phyloP scores from a whole-genome alignment of 257 asterid genomes.

The Vinca minor region DNA sequence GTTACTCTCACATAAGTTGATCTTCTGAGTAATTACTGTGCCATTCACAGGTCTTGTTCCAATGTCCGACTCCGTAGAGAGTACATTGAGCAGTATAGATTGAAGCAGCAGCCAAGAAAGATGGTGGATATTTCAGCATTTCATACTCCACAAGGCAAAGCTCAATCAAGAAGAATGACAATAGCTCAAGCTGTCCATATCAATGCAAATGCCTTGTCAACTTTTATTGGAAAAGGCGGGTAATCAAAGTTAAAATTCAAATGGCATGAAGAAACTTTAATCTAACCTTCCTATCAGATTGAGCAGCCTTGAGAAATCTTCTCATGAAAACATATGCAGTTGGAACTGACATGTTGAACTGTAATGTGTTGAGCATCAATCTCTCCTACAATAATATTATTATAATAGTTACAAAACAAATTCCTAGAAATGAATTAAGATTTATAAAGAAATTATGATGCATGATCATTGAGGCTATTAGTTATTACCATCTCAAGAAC shows the following conservation, averaged over 20 bases:
- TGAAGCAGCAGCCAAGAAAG: constrained; percentile 71
- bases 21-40: constrained; percentile 65
- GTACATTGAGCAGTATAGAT: constrained; percentile 67
- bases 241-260: too few species aligned
- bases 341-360: constrained; percentile 82
- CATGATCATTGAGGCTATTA: background rate
- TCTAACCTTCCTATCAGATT: constrained; percentile 66
- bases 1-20: constrained; percentile 70
- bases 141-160: constrained; percentile 82
- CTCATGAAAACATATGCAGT: constrained; percentile 79
- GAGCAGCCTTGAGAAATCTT: constrained; percentile 89
- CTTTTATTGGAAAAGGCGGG: too few species aligned
- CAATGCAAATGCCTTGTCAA: too few species aligned
- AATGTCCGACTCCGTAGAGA: constrained; percentile 49
- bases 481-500: constrained; percentile 70
- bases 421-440: too few species aligned
- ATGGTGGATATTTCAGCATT: constrained; percentile 74
- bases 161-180: constrained; percentile 81
- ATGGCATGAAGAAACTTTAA: too few species aligned
- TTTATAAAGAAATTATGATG: too few species aligned
- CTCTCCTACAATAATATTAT: constrained; percentile 47
- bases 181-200: constrained; percentile 68
- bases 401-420: background rate
- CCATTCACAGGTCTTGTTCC: constrained; percentile 83
- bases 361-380: constrained; percentile 72